Percentiles rank a stretch among this genome's conserved stretches.
Evolutionary conservation across 78 protist genomes (phyloP).

Genomic region (Creolimax fragrantissima): DNA sequence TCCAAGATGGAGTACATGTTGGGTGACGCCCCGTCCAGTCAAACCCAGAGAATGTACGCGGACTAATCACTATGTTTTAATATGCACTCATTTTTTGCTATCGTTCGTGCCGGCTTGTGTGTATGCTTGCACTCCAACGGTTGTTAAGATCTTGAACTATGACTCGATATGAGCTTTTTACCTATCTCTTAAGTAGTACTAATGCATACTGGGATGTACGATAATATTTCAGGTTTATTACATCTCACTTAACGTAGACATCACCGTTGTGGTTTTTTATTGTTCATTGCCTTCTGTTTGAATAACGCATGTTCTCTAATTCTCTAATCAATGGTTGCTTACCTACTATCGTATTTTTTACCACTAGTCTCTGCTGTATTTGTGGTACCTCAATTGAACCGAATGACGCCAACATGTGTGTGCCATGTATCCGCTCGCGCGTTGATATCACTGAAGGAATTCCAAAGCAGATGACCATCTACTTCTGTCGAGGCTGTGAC

Average conservation of each 20-base stretch:
- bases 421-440: conserved; percentile 69
- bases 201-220: background rate
- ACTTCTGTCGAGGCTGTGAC: conserved; percentile 86
- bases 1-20: too few species aligned
- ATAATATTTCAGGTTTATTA: background rate
- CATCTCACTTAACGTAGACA: background rate
- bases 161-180: too few species aligned
- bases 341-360: background rate
- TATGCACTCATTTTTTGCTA: too few species aligned
- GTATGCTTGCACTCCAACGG: too few species aligned
- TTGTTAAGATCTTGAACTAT: too few species aligned
- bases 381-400: conserved; percentile 76
- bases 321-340: background rate
- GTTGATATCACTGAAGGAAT: conserved; percentile 96
- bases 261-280: background rate
- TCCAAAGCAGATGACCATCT: conserved; percentile 61
- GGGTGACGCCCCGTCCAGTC: too few species aligned
- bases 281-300: background rate
- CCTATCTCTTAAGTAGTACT: too few species aligned
- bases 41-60: too few species aligned
- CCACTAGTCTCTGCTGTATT: conserved; percentile 54
- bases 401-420: conserved; percentile 95
- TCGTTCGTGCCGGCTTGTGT: too few species aligned
- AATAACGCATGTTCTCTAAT: background rate
- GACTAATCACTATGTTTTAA: too few species aligned